A percentile compares a stretch with the other conserved stretches of the same genome.
These are phyloP conservation scores for Talaromyces nanjingensis DNA, from an alignment of 495 filamentous ascomycete species.

Conservation along the genomic window DNA sequence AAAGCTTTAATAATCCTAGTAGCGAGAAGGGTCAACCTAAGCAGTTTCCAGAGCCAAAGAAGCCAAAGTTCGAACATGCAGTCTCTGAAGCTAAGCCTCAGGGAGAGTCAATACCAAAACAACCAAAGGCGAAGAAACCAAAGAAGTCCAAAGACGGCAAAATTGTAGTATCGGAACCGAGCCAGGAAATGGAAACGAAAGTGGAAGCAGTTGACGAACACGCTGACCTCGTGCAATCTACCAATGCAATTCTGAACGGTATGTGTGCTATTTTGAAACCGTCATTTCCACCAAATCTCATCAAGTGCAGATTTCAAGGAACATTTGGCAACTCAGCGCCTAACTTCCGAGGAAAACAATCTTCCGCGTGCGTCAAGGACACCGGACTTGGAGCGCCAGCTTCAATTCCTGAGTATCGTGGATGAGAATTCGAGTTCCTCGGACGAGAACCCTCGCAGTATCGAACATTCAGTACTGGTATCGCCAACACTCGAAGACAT, in stretches of 20 bases:
- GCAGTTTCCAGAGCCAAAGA: background rate
- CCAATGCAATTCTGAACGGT: constrained; percentile 6
- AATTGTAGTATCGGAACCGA: background rate
- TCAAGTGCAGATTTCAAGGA: constrained; percentile 14
- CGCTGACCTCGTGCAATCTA: constrained; percentile 3
- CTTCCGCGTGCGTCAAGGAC: background rate
- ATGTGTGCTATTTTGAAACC: background rate
- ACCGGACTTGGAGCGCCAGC: constrained; percentile 11
- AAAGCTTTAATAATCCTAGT: background rate
- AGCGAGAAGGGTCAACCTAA: background rate
- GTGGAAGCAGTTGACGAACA: background rate
- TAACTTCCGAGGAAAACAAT: background rate
- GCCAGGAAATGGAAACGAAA: background rate
- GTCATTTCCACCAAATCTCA: background rate
- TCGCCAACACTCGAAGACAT: constrained; percentile 12
- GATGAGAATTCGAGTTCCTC: constrained; percentile 5
- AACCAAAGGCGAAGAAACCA: background rate
- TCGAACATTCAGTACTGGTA: constrained; percentile 15
- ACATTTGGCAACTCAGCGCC: constrained; percentile 10
- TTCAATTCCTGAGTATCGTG: constrained; percentile 12
- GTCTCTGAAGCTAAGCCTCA: background rate
- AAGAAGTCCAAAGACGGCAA: background rate
- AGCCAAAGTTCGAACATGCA: background rate
- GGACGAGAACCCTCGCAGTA: background rate
- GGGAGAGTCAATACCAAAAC: background rate